Conservation (phyloP, 2,329 filamentous ascomycete genomes). For the Allantophomopsis cytisporea region DNA sequence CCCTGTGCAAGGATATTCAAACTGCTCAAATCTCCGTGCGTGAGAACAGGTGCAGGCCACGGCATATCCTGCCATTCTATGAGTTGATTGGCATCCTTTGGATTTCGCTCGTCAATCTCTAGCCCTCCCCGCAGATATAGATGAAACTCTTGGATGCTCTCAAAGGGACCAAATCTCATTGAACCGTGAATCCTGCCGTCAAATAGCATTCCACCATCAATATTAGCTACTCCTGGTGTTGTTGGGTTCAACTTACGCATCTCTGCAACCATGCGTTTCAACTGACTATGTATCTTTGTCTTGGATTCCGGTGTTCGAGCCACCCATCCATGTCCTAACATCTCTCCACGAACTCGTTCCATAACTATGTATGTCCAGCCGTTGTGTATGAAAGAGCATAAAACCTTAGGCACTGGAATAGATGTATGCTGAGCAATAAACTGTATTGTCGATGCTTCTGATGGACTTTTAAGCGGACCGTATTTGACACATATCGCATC, state of each 20-base stretch:
- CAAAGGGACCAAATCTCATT: conserved; percentile 3
- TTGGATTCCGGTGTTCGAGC: conserved; percentile 3
- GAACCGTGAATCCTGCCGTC: conserved; percentile 4
- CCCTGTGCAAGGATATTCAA: conserved; percentile 28
- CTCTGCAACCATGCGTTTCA: conserved; percentile 5
- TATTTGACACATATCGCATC: conserved; percentile 2
- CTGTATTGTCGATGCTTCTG: conserved; percentile 25
- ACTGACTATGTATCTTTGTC: conserved; percentile 1
- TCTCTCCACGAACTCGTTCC: conserved; percentile 5
- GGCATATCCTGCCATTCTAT: conserved; percentile 12
- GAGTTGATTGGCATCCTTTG: not conserved
- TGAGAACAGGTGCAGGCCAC: conserved; percentile 24
- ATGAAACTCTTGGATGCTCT: conserved; percentile 5
- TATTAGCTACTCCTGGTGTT: conserved; percentile 3
- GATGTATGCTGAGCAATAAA: conserved; percentile 25
- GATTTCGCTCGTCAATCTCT: not conserved
- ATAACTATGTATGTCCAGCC: conserved; percentile 3
- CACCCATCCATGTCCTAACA: conserved; percentile 5
- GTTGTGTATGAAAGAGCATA: conserved; percentile 8
- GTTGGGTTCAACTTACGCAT: not conserved
- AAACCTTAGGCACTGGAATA: conserved; percentile 29
- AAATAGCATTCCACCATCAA: conserved; percentile 3
- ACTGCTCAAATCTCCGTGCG: conserved; percentile 33
- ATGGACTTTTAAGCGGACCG: conserved; percentile 11
- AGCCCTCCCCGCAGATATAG: not conserved